Base-by-base conservation (phyloP, 164 flowering plant genomes). In the Berberis thunbergii region DNA sequence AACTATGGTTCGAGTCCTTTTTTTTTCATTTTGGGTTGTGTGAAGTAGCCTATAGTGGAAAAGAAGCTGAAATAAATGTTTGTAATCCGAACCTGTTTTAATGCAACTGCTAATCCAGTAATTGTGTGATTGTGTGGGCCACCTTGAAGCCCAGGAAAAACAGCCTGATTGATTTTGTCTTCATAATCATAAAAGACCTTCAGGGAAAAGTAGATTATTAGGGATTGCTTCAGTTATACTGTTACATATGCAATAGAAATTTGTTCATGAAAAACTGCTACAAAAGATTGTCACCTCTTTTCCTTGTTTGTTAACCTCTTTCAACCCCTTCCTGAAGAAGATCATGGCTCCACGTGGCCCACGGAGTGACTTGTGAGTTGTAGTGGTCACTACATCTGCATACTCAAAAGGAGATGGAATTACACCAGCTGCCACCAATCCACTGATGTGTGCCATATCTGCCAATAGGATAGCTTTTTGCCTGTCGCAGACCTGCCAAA, bases 51-150 rank as follows among this genome's bases (percentile, higher is more conserved):
- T 26, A 26, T 26, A 26, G 26, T 26, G 26, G 26, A 26, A 52
- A 52, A 52, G 54, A 10, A 7, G 54, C 26, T 26, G 26, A 52
- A 48, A 52, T 10, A 4, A 52, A 52, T 12, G n/a, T 52, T 3
- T 10, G 13, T 10, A 6, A 10, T 7, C n/a, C 54, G n/a, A 7
- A 90, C 98, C 95, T 94, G 99, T 72, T 95, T 95, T 77, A 95
- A 64, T 13, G 98, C 98, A 69, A 91, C 99, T 54, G 99, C 99
- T 75, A 95, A 78, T 39, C 97, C 99, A 67, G 97, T 46, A 64
- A 95, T 95, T 41, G 99, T 95, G 80, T 95, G 99, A 73, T 95
- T 95, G 77, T 95, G 99, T 0, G 99, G 99, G 49, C 99, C 99
- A 52, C 99, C 99, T 84, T 95, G 99, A 75, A 95, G 97, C 66